phyloP scores from a whole-genome alignment of 495 filamentous ascomycete genomes.

The Hypoxylon lienhwacheense region DNA sequence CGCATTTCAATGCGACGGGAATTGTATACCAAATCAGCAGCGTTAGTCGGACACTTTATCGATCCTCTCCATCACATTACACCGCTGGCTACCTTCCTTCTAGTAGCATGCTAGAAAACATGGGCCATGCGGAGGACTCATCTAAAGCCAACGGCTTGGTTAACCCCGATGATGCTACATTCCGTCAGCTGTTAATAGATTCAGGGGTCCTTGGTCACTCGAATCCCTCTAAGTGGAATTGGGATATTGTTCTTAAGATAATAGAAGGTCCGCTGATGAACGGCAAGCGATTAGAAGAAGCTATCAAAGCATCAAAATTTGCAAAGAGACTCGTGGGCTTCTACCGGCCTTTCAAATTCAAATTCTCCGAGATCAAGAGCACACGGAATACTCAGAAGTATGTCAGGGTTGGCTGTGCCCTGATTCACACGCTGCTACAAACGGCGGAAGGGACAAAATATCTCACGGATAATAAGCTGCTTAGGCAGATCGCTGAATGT shows the following conservation, averaged over 20 bases:
- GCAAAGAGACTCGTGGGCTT: conserved; percentile 93
- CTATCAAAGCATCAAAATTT: conserved; percentile 92
- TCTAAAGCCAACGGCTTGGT: conserved; percentile 71
- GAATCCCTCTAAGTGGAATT: conserved; percentile 94
- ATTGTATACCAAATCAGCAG: conserved; percentile 98
- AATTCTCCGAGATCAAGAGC: conserved; percentile 82
- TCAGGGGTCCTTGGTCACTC: conserved; percentile 81
- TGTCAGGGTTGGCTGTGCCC: conserved; percentile 80
- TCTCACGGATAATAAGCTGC: conserved; percentile 85
- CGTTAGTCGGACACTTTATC: conserved; percentile 88
- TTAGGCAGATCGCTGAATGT: conserved; percentile 92
- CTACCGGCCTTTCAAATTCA: conserved; percentile 94
- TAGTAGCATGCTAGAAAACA: conserved; percentile 45
- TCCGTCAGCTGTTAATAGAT: conserved; percentile 82
- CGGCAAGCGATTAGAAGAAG: conserved; percentile 88
- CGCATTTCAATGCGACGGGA: conserved; percentile 76
- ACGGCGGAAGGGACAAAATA: conserved; percentile 81
- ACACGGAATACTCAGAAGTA: conserved; percentile 93
- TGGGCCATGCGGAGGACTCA: conserved; percentile 57
- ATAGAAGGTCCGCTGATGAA: conserved; percentile 95
- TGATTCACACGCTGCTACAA: conserved; percentile 83
- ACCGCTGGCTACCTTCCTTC: conserved; percentile 42
- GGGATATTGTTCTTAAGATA: conserved; percentile 85
- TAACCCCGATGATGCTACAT: conserved; percentile 83
- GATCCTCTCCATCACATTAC: conserved; percentile 60